Evolutionary conservation across 768 basidiomycete genomes (phyloP).

Genomic region (Naganishia vaughanmartiniae): DNA sequence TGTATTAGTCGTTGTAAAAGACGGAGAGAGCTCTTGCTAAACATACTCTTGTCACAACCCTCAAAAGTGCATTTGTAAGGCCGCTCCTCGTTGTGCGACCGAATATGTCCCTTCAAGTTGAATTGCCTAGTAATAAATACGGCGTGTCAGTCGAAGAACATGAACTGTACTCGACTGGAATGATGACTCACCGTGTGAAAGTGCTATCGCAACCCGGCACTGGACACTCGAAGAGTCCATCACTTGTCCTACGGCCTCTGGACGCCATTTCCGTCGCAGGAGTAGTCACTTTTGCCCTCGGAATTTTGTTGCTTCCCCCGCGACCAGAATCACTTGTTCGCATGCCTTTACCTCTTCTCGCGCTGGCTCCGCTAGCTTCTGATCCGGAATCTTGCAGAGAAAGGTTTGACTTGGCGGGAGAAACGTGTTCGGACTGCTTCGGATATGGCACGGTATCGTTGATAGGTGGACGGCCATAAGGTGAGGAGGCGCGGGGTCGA

Average conservation of each 20-base stretch:
- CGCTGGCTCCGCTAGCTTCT: slow-evolving; percentile 11
- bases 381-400: slow-evolving; percentile 18
- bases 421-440: slow-evolving; percentile 15
- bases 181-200: slow-evolving; percentile 60
- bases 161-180: background rate
- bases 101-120: slow-evolving; percentile 92
- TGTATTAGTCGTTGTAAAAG: background rate
- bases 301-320: background rate
- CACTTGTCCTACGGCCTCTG: slow-evolving; percentile 78
- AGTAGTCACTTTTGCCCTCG: slow-evolving; percentile 71
- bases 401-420: slow-evolving; percentile 4
- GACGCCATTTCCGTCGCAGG: slow-evolving; percentile 83
- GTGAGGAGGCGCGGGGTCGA: slow-evolving; percentile 28
- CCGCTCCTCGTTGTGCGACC: slow-evolving; percentile 90
- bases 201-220: slow-evolving; percentile 87
- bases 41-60: slow-evolving; percentile 70
- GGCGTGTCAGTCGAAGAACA: background rate
- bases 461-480: slow-evolving; percentile 24
- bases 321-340: background rate
- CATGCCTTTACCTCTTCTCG: slow-evolving; percentile 15
- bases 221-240: slow-evolving; percentile 79
- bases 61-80: slow-evolving; percentile 95
- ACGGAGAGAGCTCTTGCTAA: background rate
- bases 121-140: slow-evolving; percentile 61
- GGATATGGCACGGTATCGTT: slow-evolving; percentile 10